Base-by-base conservation (phyloP, 2,329 filamentous ascomycete species). In the Trichoderma atroviride region DNA sequence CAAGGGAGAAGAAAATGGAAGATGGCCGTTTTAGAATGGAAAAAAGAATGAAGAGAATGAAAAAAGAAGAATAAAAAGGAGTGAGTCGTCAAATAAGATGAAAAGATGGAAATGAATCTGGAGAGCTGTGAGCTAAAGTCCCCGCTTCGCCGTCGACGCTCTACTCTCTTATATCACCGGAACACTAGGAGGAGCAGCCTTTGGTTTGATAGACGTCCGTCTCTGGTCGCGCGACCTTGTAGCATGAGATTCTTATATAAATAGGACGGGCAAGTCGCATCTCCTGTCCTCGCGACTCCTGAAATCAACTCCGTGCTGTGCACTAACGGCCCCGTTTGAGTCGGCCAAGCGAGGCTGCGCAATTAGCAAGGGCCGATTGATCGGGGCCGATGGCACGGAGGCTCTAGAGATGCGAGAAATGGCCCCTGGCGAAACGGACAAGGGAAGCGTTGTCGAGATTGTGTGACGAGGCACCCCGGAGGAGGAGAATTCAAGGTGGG, bases 391-490 rank as follows among this genome's bases (percentile, higher is more conserved):
- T 33, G 63, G 37, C 35, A 66, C 63, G 63, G 55, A 59, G 53
- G 55, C 10, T n/a, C 13, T 31, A 24, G 37, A 55, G 43, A 60
- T 65, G 40, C 53, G 59, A 60, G 68, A 69, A 56, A 65, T 40
- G 43, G 27, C 29, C 43, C 55, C 47, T 66, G 61, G 52, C 68
- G 68, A 63, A 69, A 60, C 57, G n/a, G 37, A 53, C 27, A 35
- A 68, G 58, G 57, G 65, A 56, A 62, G 58, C 66, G 56, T 66
- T 66, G 66, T 68, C 66, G 66, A 68, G 66, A 68, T 68, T 68
- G 59, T 59, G 56, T 60, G 47, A 60, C 56, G 64, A 60, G 64
- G 40, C 13, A 37, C 65, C 56, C 47, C 60, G 56, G 62, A 31
- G 29, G 63, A 58, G 63, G 37, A 58, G 63, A 47, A 58, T 57